Base-by-base conservation (phyloP, 805 yeast genomes). In the Metschnikowia cubensis region DNA sequence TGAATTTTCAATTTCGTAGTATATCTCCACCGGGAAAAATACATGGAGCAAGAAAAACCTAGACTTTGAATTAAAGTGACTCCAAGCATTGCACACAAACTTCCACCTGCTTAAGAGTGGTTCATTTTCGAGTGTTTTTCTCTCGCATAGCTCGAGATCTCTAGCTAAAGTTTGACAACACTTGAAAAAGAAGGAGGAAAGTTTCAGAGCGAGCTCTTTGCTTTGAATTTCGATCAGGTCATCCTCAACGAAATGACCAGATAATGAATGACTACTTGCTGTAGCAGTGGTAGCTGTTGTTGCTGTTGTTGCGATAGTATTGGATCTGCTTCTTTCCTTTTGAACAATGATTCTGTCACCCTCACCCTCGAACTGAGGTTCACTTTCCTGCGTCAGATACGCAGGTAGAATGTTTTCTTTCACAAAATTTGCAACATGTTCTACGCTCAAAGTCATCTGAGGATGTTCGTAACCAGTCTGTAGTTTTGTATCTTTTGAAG, bases 31-130 rank as follows among this genome's bases (percentile, higher is more conserved):
- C 8, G 40, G 54, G 14, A 35, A 48, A n/a, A 55, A 49, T 10
- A 46, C 36, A 14, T 53, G 52, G 31, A 50, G 40, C 29, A 55
- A 29, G 17, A 22, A 43, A 29, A 50, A 55, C 3, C 59, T 43
- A 6, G 52, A 46, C 29, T 45, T 47, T 14, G 50, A 29, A 40
- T 53, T 55, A 32, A 53, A 55, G n/a, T 49, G 48, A 10, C n/a
- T 11, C 57, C 59, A 55, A 3, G 50, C 49, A 8, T 40, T 35
- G 25, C 42, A 35, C 11, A 51, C 49, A 15, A 25, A 7, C 6
- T 18, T 35, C 57, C 59, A 55, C 7, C 47, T 38, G 17, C 32
- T 38, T 40, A 52, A 22, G 20, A 45, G 22, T 7, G 25, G 21
- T 25, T 38, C 38, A 11, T 11, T 31, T 25, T 35, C 42, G n/a